Conservation (phyloP, 2,329 filamentous ascomycete genomes). For the Raffaelea deltoideospora region DNA sequence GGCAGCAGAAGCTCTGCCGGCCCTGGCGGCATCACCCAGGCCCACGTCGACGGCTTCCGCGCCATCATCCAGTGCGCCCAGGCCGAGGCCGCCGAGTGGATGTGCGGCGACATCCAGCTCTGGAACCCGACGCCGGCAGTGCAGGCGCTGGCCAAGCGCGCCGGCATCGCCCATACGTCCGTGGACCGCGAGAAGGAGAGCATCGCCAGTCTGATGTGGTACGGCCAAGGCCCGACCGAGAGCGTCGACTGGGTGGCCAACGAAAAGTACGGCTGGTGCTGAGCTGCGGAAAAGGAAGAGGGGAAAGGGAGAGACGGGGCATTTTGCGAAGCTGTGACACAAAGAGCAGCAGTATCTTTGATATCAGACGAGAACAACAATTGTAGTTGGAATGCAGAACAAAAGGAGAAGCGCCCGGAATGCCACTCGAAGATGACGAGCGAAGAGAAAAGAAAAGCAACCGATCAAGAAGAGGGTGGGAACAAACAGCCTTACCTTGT, state of each 20-base stretch:
- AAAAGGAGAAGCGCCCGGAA: no score
- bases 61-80: constrained; percentile 53
- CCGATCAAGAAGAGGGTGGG: no score
- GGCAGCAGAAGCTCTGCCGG: no score
- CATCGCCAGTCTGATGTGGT: constrained; percentile 60
- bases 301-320: no score
- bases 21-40: constrained; percentile 8
- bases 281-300: constrained; percentile 8
- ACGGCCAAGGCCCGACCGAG: constrained; percentile 34
- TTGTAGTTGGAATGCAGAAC: no score
- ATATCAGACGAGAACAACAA: no score
- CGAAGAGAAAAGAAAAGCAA: no score
- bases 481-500: no score
- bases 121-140: constrained; percentile 64
- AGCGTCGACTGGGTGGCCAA: constrained; percentile 58
- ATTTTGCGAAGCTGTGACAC: no score
- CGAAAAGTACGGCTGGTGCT: constrained; percentile 71
- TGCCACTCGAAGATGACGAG: no score
- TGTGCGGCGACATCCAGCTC: constrained; percentile 53
- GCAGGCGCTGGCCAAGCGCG: constrained; percentile 27
- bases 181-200: constrained; percentile 48
- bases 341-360: no score
- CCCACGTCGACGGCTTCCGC: constrained; percentile 37
- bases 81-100: constrained; percentile 55
- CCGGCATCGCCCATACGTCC: constrained; percentile 31